Evolutionary conservation across 2,329 filamentous ascomycete genomes (phyloP), one percentile per base, ranked within the genome.

Genomic region (Chaetomium sp.): DNA sequence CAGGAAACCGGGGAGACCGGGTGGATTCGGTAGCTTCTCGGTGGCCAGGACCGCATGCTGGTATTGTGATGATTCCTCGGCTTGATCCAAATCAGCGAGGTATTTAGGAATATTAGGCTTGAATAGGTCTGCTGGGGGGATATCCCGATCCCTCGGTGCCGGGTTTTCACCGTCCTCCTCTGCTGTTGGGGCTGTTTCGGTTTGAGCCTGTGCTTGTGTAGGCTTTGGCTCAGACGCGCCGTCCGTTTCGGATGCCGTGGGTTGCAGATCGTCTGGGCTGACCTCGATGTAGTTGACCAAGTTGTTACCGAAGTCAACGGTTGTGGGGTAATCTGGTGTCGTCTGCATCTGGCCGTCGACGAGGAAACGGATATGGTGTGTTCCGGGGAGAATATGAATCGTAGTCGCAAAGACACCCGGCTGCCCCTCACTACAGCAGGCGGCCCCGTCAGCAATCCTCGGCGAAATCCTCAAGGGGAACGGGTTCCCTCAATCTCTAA

Each of bases 231-330:
- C 63, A 4, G 69, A 56, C 4, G 65, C 64, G 3, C 62, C 56
- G 2, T 68, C 60, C 12, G 65, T 60, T 10, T 71, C 75, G 6
- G 57, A 45, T 19, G 59, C 34, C 6, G 62, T 66, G 33, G 69
- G 67, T 9, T 77, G 76, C 35, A 85, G 72, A 66, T 91, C 87
- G 54, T 91, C 86, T 38, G 89, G 84, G 65, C 81, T 89, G 59
- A 97, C 88, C 74, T 99, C 94, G 67, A 99, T 89, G 70, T 97
- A 99, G 73, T 99, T 99, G 72, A 99, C 92, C 14, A 99, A 79
- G 68, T 96, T 95, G 74, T 97, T 97, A 61, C 91, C 95, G 70
- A 95, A 96, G 70, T 99, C 94, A 56, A 99, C 94, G 1, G 94
- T 95, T 0, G 94, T 97, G 11, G 94, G 92, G 54, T 96, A 78